Evolutionary conservation across 495 filamentous ascomycete species (phyloP).

Genomic region (Daldinia loculata): DNA sequence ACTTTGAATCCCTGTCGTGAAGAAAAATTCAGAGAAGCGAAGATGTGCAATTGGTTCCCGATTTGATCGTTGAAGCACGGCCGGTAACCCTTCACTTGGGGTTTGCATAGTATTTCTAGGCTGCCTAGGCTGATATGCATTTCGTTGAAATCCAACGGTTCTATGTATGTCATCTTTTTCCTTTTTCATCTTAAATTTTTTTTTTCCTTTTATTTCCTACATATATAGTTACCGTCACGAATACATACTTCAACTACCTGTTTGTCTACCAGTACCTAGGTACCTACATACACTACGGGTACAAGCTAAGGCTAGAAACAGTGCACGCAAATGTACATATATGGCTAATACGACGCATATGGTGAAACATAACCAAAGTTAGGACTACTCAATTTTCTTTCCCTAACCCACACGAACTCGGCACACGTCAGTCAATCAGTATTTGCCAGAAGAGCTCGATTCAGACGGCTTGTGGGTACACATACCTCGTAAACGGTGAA

Average conservation of each 20-base stretch:
- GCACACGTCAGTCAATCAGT: constrained; percentile 4
- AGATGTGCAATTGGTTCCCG: background rate
- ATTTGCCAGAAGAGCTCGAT: background rate
- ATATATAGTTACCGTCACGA: no score
- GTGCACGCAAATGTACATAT: background rate
- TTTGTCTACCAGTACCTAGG: background rate
- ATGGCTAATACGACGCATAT: constrained; percentile 13
- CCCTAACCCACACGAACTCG: constrained; percentile 15
- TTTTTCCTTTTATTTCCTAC: constrained; percentile 1
- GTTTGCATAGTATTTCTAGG: background rate
- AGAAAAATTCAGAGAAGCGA: background rate
- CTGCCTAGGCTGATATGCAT: background rate
- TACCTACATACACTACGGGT: background rate
- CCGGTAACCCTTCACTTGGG: background rate
- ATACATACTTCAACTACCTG: no score
- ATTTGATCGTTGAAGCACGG: background rate
- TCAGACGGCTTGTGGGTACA: constrained; percentile 5
- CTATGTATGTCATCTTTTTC: constrained; percentile 7
- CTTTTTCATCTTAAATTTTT: background rate
- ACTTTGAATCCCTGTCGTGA: background rate
- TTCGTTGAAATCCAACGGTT: background rate
- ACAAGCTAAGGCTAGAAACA: no score
- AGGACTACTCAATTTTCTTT: constrained; percentile 9
- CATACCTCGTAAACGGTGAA: constrained; percentile 39
- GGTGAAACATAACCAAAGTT: constrained; percentile 32